A percentile compares a stretch with the other conserved stretches of the same genome.
Conservation (phyloP, 768 basidiomycete genomes). For the Cystobasidium ongulense region DNA sequence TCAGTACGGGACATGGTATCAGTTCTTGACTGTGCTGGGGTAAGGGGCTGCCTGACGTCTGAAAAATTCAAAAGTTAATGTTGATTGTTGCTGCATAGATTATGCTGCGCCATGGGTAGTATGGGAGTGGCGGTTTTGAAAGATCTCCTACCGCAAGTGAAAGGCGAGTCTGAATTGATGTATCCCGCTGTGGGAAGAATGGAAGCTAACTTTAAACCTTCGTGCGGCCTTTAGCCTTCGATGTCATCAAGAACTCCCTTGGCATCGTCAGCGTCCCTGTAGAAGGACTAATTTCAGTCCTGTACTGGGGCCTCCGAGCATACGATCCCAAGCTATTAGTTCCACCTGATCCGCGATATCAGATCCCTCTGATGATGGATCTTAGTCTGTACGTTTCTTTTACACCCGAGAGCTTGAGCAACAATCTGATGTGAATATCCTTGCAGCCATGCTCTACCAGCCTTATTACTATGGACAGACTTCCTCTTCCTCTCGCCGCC, state of each 20-base stretch:
- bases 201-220: neutral
- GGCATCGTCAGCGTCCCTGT: slow-evolving; percentile 33
- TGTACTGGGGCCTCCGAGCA: slow-evolving; percentile 38
- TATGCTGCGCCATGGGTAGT: slow-evolving; percentile 28
- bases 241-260: slow-evolving; percentile 31
- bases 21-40: slow-evolving; percentile 25
- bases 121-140: slow-evolving; percentile 35
- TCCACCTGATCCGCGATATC: slow-evolving; percentile 31
- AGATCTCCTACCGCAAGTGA: slow-evolving; percentile 32
- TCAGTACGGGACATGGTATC: slow-evolving; percentile 23
- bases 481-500: slow-evolving; percentile 39
- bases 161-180: neutral
- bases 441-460: slow-evolving; percentile 24
- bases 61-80: neutral
- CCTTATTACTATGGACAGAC: slow-evolving; percentile 39
- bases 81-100: slow-evolving; percentile 1
- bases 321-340: slow-evolving; percentile 37
- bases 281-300: slow-evolving; percentile 34
- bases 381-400: slow-evolving; percentile 32
- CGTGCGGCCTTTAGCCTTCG: slow-evolving; percentile 18
- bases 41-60: neutral
- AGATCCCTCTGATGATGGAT: slow-evolving; percentile 36
- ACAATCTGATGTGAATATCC: neutral
- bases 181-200: neutral
- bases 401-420: neutral